Conservation (phyloP, 2,329 filamentous ascomycete species). For the Nothopassalora personata region DNA sequence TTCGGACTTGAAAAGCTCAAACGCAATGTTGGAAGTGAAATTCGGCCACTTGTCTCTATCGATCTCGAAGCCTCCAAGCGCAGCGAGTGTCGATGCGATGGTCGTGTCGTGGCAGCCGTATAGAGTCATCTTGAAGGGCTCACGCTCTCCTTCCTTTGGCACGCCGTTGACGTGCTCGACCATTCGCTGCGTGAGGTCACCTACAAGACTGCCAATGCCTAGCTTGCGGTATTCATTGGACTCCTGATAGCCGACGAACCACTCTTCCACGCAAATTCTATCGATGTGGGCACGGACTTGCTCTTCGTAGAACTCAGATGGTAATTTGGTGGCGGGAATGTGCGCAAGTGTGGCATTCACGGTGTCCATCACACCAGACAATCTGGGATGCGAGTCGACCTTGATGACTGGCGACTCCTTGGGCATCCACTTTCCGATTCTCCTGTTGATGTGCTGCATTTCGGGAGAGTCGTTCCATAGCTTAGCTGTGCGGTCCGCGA, state of each 20-base stretch:
- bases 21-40: slow-evolving; percentile 84
- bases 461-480: slow-evolving; percentile 59
- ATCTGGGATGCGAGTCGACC: slow-evolving; percentile 75
- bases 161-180: slow-evolving; percentile 38
- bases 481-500: slow-evolving; percentile 44
- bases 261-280: slow-evolving; percentile 77
- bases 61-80: slow-evolving; percentile 70
- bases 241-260: slow-evolving; percentile 83
- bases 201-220: slow-evolving; percentile 78
- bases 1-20: slow-evolving; percentile 74
- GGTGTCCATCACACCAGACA: slow-evolving; percentile 91
- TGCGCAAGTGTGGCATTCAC: slow-evolving; percentile 86
- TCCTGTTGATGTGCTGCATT: slow-evolving; percentile 73
- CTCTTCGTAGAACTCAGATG: slow-evolving; percentile 79
- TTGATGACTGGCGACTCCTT: slow-evolving; percentile 60
- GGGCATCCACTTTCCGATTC: slow-evolving; percentile 83
- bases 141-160: slow-evolving; percentile 37
- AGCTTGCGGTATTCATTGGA: slow-evolving; percentile 80
- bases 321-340: slow-evolving; percentile 70
- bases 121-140: slow-evolving; percentile 65
- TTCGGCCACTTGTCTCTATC: slow-evolving; percentile 72
- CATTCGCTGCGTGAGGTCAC: slow-evolving; percentile 64
- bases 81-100: slow-evolving; percentile 69
- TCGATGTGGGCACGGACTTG: slow-evolving; percentile 65
- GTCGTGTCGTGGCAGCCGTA: slow-evolving; percentile 93